Conservation (phyloP, 495 filamentous ascomycete species). For the Penicillium turbatum region DNA sequence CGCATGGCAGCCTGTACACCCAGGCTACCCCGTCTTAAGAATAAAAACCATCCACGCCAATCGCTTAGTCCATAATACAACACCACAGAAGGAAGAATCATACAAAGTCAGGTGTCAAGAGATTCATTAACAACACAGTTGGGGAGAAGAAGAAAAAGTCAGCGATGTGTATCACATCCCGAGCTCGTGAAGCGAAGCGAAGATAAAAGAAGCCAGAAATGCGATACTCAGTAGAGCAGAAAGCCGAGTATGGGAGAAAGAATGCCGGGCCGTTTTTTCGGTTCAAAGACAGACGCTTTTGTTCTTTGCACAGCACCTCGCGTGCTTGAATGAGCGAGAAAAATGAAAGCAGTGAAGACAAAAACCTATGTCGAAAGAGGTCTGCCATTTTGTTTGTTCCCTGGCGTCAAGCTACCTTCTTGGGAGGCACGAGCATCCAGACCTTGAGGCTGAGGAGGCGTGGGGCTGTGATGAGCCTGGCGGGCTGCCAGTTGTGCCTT, state of each 20-base stretch:
- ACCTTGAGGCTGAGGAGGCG: slow-evolving; percentile 38
- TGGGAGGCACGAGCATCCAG: slow-evolving; percentile 27
- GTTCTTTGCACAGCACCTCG: neutral
- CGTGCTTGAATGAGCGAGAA: neutral
- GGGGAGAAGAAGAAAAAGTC: slow-evolving; percentile 6
- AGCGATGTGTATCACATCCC: neutral
- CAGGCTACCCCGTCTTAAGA: slow-evolving; percentile 10
- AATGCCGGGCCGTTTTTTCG: neutral
- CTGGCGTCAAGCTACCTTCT: slow-evolving; percentile 39
- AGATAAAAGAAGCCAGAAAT: no score
- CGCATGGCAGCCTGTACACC: slow-evolving; percentile 15
- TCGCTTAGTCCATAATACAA: slow-evolving; percentile 21
- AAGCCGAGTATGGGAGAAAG: neutral
- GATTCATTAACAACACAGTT: slow-evolving; percentile 24
- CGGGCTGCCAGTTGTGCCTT: slow-evolving; percentile 43
- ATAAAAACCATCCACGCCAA: slow-evolving; percentile 23
- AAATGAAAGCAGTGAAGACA: neutral
- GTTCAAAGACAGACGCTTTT: neutral
- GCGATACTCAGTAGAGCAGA: neutral
- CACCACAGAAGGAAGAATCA: slow-evolving; percentile 8
- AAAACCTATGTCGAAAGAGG: slow-evolving; percentile 30
- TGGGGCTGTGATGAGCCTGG: slow-evolving; percentile 30
- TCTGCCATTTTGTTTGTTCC: slow-evolving; percentile 42
- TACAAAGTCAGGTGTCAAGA: slow-evolving; percentile 5
- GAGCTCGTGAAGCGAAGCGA: neutral